Evolutionary conservation across 139 green algal genomes (phyloP).

Genomic region (Haematococcus sp.): DNA sequence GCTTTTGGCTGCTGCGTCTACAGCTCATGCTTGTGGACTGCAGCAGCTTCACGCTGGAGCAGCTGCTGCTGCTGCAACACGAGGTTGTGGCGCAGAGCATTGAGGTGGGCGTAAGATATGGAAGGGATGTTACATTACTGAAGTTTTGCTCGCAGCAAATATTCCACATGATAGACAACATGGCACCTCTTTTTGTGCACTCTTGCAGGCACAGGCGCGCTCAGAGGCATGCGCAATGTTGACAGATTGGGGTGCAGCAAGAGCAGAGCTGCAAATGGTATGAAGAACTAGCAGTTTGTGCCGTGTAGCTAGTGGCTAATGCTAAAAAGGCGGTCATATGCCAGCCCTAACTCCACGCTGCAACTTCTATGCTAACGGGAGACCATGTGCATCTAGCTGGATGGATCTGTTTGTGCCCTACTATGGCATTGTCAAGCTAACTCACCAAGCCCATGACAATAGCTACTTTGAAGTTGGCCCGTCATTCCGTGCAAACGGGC

Average conservation of each 20-base stretch:
- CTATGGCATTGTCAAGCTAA: too few relatives aligned
- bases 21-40: neutral
- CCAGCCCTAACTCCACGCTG: too few relatives aligned
- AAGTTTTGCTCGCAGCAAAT: neutral
- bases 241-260: neutral
- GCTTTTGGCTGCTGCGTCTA: too few relatives aligned
- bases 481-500: neutral
- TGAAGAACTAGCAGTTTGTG: neutral
- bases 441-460: too few relatives aligned
- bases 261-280: slow-evolving; percentile 1
- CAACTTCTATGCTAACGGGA: too few relatives aligned
- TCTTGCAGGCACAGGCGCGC: slow-evolving; percentile 1
- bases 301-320: too few relatives aligned
- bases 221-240: neutral
- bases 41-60: neutral
- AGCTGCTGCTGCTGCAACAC: neutral
- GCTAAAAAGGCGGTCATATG: too few relatives aligned
- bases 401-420: too few relatives aligned
- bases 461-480: too few relatives aligned
- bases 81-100: neutral
- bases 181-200: neutral
- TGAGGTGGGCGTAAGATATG: too few relatives aligned
- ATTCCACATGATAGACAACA: neutral
- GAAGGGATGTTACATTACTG: too few relatives aligned
- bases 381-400: too few relatives aligned